Evolutionary conservation across 2,329 filamentous ascomycete species (phyloP), one percentile per base, ranked within the genome.

Genomic region (Epichloe gansuensis): DNA sequence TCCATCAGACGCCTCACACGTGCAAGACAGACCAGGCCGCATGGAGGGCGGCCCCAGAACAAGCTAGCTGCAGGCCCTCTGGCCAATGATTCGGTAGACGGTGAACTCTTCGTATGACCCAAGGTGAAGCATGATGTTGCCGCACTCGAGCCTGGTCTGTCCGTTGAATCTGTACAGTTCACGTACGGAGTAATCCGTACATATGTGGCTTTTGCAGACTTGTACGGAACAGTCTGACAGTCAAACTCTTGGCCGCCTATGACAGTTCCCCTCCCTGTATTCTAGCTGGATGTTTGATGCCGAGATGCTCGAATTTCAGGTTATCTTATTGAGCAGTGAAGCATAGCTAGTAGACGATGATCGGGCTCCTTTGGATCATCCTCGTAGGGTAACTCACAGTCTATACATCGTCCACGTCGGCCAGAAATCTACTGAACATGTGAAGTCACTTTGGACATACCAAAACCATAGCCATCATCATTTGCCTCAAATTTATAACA

Each of bases 21-120:
- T 51, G 50, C 50, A 27, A 13, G 9, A 47, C 13, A 21, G 44
- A 4, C 5, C 5, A 17, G 17, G 17, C 17, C 17, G 21, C 23
- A 41, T 23, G 13, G 25, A 27, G 34, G 25, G 11, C 43, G 42
- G 34, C 38, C 23, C 42, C 50, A 9, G n/a, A 51, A 47, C n/a
- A 41, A 51, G 50, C 50, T 42, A 48, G 27, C 50, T 47, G 44
- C 39, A 43, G 39, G 11, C 25, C n/a, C 15, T 38, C 7, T n/a
- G 17, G 21, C 38, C 36, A 38, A 47, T 47, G 15, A 38, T 39
- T 27, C 6, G 15, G 1, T 12, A 23, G 23, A 35, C 27, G 38
- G 42, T 34, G 8, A 46, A 34, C 12, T 25, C 17, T 47, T n/a
- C 17, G 36, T 40, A 17, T 39, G 21, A 12, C 23, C 23, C 42